These are phyloP conservation scores for Phytophthora colocasiae DNA, from an alignment of 352 stramenopile species.

Conservation along the genomic window DNA sequence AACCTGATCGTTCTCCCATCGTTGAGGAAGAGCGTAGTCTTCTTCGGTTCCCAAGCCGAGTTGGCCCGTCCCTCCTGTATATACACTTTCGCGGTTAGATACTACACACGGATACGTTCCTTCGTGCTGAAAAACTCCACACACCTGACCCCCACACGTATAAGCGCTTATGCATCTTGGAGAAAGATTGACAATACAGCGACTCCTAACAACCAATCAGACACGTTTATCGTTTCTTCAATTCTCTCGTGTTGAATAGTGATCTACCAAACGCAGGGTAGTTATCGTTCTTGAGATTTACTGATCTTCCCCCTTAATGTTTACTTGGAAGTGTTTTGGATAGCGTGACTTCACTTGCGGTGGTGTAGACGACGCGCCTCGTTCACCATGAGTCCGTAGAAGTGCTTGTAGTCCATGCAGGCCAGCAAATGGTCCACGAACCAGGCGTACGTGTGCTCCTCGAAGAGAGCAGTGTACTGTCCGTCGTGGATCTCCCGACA, in stretches of 20 bases:
- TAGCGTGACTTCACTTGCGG: slow-evolving; percentile 50
- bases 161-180: slow-evolving; percentile 30
- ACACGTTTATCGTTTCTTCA: background rate
- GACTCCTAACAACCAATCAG: slow-evolving; percentile 33
- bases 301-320: background rate
- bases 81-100: slow-evolving; percentile 1
- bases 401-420: slow-evolving; percentile 86
- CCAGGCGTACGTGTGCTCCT: slow-evolving; percentile 76
- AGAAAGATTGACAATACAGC: slow-evolving; percentile 10
- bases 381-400: slow-evolving; percentile 85
- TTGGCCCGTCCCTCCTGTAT: slow-evolving; percentile 70
- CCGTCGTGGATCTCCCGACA: slow-evolving; percentile 68
- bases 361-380: slow-evolving; percentile 67
- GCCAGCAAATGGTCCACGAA: slow-evolving; percentile 81
- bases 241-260: slow-evolving; percentile 1
- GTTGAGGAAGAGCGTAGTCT: slow-evolving; percentile 68
- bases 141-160: slow-evolving; percentile 77
- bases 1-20: slow-evolving; percentile 32
- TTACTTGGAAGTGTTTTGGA: too few species aligned
- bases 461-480: slow-evolving; percentile 71
- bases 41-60: slow-evolving; percentile 61
- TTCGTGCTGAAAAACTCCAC: background rate
- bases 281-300: slow-evolving; percentile 3
- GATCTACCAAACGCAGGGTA: background rate
- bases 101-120: background rate